phyloP scores from a whole-genome alignment of 2,329 filamentous ascomycete species.

The Arthrinium puccinioides region DNA sequence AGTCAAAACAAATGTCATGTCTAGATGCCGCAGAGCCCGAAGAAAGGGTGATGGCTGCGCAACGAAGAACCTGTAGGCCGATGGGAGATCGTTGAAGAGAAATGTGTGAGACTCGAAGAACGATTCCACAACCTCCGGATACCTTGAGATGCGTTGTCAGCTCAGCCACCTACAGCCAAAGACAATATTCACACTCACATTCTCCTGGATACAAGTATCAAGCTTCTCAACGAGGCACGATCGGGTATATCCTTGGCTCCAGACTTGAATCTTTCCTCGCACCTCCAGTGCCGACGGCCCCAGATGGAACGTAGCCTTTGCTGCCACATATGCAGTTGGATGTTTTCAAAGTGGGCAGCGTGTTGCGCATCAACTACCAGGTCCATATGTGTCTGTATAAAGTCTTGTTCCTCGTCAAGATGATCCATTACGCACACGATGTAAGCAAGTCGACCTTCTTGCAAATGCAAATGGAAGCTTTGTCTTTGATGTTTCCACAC shows the following conservation, averaged over 20 bases:
- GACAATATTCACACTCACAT: no score
- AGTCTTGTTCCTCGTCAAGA: slow-evolving; percentile 1
- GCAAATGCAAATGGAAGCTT: background rate
- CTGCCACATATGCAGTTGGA: slow-evolving; percentile 19
- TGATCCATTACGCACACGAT: background rate
- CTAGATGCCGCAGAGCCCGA: slow-evolving; percentile 17
- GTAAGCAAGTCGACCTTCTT: background rate
- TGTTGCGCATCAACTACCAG: slow-evolving; percentile 7
- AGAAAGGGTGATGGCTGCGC: slow-evolving; percentile 14
- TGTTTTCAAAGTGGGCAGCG: slow-evolving; percentile 1
- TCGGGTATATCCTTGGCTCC: no score
- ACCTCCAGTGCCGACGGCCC: slow-evolving; percentile 25
- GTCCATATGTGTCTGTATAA: slow-evolving; percentile 14
- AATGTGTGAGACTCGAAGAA: slow-evolving; percentile 22
- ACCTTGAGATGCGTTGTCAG: slow-evolving; percentile 15
- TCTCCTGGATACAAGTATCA: slow-evolving; percentile 22
- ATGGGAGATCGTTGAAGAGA: slow-evolving; percentile 20
- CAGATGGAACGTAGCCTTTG: slow-evolving; percentile 19
- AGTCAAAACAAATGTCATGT: slow-evolving; percentile 18
- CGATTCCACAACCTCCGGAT: slow-evolving; percentile 22
- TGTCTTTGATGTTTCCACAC: background rate
- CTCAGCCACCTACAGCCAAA: background rate
- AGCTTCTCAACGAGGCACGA: no score
- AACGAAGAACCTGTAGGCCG: slow-evolving; percentile 20
- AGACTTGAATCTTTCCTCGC: slow-evolving; percentile 19